Evolutionary conservation across 2,329 filamentous ascomycete genomes (phyloP), one percentile per base, ranked within the genome.

Genomic region (Phaeosphaeriaceae sp.): DNA sequence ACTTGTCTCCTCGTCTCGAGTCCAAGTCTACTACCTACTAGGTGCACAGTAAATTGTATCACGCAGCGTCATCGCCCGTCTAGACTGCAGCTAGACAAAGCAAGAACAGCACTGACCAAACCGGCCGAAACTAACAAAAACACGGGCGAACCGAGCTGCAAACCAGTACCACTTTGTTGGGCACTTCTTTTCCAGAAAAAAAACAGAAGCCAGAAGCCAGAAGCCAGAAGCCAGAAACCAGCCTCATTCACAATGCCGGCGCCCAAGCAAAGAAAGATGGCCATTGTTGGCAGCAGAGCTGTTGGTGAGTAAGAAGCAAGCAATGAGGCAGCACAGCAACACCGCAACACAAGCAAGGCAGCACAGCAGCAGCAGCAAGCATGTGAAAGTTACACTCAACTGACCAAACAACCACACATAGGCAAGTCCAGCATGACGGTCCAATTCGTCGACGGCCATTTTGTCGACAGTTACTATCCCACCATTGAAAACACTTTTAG

Each of bases 401-500:
- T 46, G 18, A 41, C 44, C 29, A 21, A 41, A 36, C 9, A 9
- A 16, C 29, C 46, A 26, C 53, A 51, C 66, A n/a, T n/a, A 97
- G 94, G 94, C 76, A 99, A 99, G 82, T 97, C 92, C 17, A 97
- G 93, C 46, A 86, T 99, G 60, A 96, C 94, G 11, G 94, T 97
- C 39, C 93, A 93, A 72, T 97, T 94, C 71, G 93, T 97, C 70
- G 94, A 99, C 73, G 92, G 92, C 56, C 92, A 96, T 77, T 99
- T 99, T 72, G 93, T 99, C 70, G 94, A 99, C 76, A 95, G 90
- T 75, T 99, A 99, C 78, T 99, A 99, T 75, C 94, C 94, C 29
- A 99, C 94, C 33, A 97, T 99, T 68, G 94, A 99, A 76, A 99
- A 97, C 75, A 97, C 93, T 2, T 99, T 99, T 74, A 95, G 89